Evolutionary conservation across 306 rosid species (phyloP).

Genomic region (Glycyrrhiza uralensis): DNA sequence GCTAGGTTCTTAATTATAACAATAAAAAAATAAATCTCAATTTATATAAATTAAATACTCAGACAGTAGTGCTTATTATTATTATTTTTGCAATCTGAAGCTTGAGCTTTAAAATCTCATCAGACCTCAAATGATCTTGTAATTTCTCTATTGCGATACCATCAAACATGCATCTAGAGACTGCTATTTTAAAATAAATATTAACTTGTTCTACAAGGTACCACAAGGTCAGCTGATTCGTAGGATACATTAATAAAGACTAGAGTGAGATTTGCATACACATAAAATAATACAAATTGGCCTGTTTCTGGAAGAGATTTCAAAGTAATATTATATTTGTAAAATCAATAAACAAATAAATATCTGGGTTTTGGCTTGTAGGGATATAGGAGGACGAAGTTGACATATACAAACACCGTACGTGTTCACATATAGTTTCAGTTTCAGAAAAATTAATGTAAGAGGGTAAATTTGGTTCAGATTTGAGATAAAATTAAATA

Average conservation of each 20-base stretch:
- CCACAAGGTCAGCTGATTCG: background rate
- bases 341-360: background rate
- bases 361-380: background rate
- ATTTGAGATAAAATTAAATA: no score
- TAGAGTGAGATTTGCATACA: background rate
- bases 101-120: background rate
- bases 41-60: no score
- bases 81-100: no score
- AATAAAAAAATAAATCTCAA: no score
- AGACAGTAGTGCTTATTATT: no score
- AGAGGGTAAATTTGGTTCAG: no score
- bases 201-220: background rate
- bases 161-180: background rate
- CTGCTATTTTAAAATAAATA: background rate
- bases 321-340: background rate
- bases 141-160: background rate
- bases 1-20: no score
- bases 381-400: slow-evolving; percentile 12
- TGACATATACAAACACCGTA: background rate
- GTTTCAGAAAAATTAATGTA: no score
- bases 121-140: background rate
- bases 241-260: background rate
- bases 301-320: background rate
- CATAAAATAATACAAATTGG: slow-evolving; percentile 14
- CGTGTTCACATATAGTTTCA: slow-evolving; percentile 9